phyloP scores from a whole-genome alignment of 2,329 filamentous ascomycete genomes.

The Botrytis fragariae region DNA sequence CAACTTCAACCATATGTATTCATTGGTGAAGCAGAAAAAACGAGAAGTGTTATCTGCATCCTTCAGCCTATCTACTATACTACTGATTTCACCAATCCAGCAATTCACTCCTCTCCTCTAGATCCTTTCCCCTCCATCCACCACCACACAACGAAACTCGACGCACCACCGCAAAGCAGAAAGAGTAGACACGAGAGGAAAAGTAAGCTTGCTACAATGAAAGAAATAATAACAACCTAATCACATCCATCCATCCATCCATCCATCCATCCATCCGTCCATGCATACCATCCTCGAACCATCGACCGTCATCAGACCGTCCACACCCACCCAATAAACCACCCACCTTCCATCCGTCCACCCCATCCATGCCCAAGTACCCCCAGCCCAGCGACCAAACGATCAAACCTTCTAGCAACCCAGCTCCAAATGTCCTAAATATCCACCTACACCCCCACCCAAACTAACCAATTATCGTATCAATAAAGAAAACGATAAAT shows the following conservation, averaged over 20 bases:
- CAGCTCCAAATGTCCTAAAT: constrained; percentile 17
- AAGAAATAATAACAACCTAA: constrained; percentile 16
- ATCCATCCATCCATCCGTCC: not conserved
- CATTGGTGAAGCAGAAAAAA: not conserved
- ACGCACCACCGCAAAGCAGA: not conserved
- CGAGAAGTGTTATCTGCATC: not conserved
- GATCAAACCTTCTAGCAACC: constrained; percentile 17
- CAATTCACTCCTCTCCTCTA: constrained; percentile 2
- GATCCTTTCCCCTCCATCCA: not conserved
- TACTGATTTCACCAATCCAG: not conserved
- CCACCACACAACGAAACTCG: not conserved
- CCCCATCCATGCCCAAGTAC: constrained; percentile 16
- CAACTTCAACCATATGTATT: constrained; percentile 14
- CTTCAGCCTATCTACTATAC: constrained; percentile 9
- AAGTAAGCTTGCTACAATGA: constrained; percentile 19
- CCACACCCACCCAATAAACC: constrained; percentile 5
- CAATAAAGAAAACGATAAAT: constrained; percentile 11
- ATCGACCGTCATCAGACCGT: constrained; percentile 6
- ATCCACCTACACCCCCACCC: constrained; percentile 12
- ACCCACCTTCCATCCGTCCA: constrained; percentile 10
- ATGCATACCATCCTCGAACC: not conserved
- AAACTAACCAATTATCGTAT: constrained; percentile 19
- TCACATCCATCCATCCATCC: constrained; percentile 4
- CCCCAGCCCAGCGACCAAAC: constrained; percentile 10
- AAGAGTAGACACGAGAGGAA: constrained; percentile 7